Evolutionary conservation across 768 basidiomycete genomes (phyloP), one percentile per base, ranked within the genome.

Genomic region (Russula earlei): DNA sequence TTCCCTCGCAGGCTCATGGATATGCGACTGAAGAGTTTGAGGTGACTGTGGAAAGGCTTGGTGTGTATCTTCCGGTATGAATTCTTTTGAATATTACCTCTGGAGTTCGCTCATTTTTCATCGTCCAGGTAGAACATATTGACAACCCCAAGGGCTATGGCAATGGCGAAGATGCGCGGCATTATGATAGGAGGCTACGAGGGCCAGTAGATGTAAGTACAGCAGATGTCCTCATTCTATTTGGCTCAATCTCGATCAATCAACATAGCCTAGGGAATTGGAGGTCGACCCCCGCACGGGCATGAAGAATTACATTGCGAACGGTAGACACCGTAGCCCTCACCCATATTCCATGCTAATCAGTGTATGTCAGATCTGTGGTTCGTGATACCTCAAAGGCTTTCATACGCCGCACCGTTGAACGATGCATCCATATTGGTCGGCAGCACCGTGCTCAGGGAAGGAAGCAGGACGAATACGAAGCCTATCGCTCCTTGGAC

Each of bases 111-210:
- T 51, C 31, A 42, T 22, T 41, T 20, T 29, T 36, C 8, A n/a
- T 27, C 33, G 3, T 44, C 27, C 36, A 87, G 83, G 79, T 77
- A 0, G 87, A 92, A 67, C 91, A 95, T 67, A 92, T 93, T 64
- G 91, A 95, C 66, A 95, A 95, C 64, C 91, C 91, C 2, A 90
- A 87, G 68, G 91, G 90, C 12, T 94, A 92, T 63, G 89, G 85
- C 0, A 83, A 82, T 17, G 85, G 85, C 25, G 83, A 89, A 68
- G 91, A 97, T 68, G 80, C 93, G 0, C 75, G 90, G 40, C 75
- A 77, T 64, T 91, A 85, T 63, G 79, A 95, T 64, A 80, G 84
- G 0, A 74, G 77, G 19, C 77, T 97, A 8, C 82, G 94, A 12
- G 82, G 82, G 3, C 92, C 92, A 3, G 84, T 97, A 6, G 82